A percentile compares a stretch with the other conserved stretches of the same genome.
phyloP scores from a whole-genome alignment of 805 yeast species.

The Jamesozyma jinghongensis region DNA sequence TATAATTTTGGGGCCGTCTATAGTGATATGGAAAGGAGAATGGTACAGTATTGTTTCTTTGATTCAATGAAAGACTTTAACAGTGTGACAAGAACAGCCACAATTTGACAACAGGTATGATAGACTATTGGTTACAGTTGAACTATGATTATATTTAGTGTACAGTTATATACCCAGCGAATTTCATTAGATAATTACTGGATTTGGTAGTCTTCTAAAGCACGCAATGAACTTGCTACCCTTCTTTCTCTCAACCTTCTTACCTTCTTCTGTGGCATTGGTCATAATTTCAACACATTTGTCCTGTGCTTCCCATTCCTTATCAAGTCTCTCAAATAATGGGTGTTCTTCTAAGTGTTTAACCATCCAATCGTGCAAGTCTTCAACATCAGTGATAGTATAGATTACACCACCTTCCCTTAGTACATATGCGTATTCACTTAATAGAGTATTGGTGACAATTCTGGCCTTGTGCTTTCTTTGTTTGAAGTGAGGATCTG shows the following conservation, averaged over 20 bases:
- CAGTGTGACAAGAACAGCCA: too few relatives aligned
- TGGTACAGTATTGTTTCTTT: too few relatives aligned
- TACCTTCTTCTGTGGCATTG: constrained; percentile 95
- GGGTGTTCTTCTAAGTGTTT: constrained; percentile 87
- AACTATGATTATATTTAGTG: too few relatives aligned
- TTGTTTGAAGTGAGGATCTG: constrained; percentile 98
- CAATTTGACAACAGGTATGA: too few relatives aligned
- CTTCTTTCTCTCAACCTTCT: constrained; percentile 84
- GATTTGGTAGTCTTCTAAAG: constrained; percentile 61
- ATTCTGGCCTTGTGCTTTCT: constrained; percentile 96
- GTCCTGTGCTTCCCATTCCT: constrained; percentile 75
- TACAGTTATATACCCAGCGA: too few relatives aligned
- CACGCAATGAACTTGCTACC: constrained; percentile 89
- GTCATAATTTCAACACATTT: constrained; percentile 80
- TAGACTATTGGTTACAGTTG: too few relatives aligned
- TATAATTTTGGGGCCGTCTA: too few relatives aligned
- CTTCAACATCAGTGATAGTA: constrained; percentile 93
- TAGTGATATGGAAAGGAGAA: too few relatives aligned
- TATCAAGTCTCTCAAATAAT: constrained; percentile 66
- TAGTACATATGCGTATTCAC: constrained; percentile 88
- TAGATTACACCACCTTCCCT: constrained; percentile 81
- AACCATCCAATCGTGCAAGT: constrained; percentile 94
- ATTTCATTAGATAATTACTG: constrained; percentile 25
- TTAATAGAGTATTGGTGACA: constrained; percentile 75
- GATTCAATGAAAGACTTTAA: too few relatives aligned